Evolutionary conservation across 2,329 filamentous ascomycete genomes (phyloP), one percentile per base, ranked within the genome.

Genomic region (Paracamarosporium sp.): DNA sequence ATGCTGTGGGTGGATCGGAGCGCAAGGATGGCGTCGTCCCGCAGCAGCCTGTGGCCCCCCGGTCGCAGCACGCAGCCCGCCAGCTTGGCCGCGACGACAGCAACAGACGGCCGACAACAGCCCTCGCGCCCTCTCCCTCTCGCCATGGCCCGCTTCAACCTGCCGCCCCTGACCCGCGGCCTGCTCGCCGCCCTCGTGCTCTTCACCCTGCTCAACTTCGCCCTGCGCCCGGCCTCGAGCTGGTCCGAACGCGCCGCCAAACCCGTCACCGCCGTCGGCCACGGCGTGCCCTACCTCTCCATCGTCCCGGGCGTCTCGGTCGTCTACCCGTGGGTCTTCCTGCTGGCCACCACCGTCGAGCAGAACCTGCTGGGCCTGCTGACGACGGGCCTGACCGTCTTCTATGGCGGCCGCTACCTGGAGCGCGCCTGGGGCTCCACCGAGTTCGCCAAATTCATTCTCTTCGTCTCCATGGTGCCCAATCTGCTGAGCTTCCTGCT

Each of bases 401-500:
- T 93, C 77, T 92, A 97, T 80, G 94, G 94, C 54, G 95, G 95
- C 9, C 88, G 93, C 68, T 99, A 99, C 77, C 86, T 99, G 22
- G 95, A 99, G 83, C 85, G 95, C 71, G 94, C 95, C 31, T 99
- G 94, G 95, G 93, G 93, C 30, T 94, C 92, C 25, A 86, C 86
- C 56, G 94, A 98, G 77, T 92, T 97, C 75, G 92, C 88, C 70
- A 97, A 96, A 78, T 97, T 97, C 76, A 82, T 97, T 46, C 80
- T 91, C 15, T 83, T 96, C 63, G 85, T 90, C 47, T 84, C 91
- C 13, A 77, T 97, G 70, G 83, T 97, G 54, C 93, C 95, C 31
- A 98, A 97, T 77, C 65, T 90, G 17, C 70, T 93, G 58, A 88
- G 88, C 56, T 92, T 95, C 72, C 79, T 87, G 27, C 81, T 90